phyloP scores from a whole-genome alignment of 495 filamentous ascomycete species.

The Endocarpon pusillum region DNA sequence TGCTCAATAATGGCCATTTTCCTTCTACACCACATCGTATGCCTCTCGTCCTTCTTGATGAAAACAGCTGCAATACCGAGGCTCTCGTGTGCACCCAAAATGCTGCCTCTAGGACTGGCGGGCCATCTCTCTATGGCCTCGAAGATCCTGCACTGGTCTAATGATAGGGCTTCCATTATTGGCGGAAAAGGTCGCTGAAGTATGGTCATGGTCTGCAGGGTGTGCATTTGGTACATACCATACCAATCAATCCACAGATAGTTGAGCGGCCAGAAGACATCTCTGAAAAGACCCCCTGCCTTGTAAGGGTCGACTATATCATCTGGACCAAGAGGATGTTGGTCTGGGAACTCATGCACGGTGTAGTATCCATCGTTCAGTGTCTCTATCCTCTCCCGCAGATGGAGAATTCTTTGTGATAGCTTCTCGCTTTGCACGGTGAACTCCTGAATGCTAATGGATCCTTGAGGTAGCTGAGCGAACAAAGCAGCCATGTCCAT shows the following conservation, averaged over 20 bases:
- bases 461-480: constrained; percentile 42
- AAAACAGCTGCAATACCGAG: constrained; percentile 64
- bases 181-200: constrained; percentile 30
- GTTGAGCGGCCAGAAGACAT: constrained; percentile 55
- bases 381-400: constrained; percentile 39
- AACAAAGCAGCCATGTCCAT: constrained; percentile 68
- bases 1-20: constrained; percentile 67
- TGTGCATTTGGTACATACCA: constrained; percentile 63
- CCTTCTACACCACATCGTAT: constrained; percentile 69
- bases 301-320: constrained; percentile 59
- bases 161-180: constrained; percentile 41
- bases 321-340: constrained; percentile 32
- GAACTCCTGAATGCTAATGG: constrained; percentile 51
- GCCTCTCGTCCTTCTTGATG: constrained; percentile 49
- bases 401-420: constrained; percentile 31
- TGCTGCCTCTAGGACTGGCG: constrained; percentile 45
- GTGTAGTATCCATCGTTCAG: constrained; percentile 40
- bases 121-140: constrained; percentile 63
- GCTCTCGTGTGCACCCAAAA: constrained; percentile 58
- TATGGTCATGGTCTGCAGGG: constrained; percentile 44
- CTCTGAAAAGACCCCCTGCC: constrained; percentile 46
- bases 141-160: constrained; percentile 56
- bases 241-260: constrained; percentile 62
- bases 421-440: constrained; percentile 40
- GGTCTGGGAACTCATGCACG: constrained; percentile 39